phyloP scores from a whole-genome alignment of 2,329 filamentous ascomycete genomes.

The Verticillium albo-atrum region DNA sequence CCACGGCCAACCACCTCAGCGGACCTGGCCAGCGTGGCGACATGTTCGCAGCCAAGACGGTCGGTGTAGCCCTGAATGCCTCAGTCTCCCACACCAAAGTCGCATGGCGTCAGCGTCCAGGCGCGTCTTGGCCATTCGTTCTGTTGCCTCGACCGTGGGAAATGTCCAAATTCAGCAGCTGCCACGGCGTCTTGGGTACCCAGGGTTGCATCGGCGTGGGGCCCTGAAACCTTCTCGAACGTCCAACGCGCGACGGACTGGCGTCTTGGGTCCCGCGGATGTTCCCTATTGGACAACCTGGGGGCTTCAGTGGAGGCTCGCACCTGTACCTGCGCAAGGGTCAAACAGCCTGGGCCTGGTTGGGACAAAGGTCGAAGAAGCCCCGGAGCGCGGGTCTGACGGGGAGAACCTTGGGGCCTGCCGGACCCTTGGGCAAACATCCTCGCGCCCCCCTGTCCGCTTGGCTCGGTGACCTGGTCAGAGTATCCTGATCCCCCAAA shows the following conservation, averaged over 20 bases:
- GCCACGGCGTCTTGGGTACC: not conserved
- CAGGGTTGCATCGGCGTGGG: slow-evolving; percentile 1
- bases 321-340: slow-evolving; percentile 9
- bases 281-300: not conserved
- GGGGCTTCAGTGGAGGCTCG: slow-evolving; percentile 7
- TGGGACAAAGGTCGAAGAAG: slow-evolving; percentile 3
- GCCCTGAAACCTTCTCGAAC: slow-evolving; percentile 16
- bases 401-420: not conserved
- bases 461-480: not conserved
- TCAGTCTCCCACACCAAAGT: not conserved
- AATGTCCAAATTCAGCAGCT: not conserved
- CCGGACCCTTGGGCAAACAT: not conserved
- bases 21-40: not conserved
- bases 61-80: not conserved
- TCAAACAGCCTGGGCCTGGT: slow-evolving; percentile 4
- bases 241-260: not conserved
- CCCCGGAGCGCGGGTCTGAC: not conserved
- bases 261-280: not conserved
- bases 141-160: not conserved
- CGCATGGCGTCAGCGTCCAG: not conserved
- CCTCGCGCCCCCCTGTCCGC: not conserved
- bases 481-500: not conserved
- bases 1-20: not conserved
- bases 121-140: not conserved
- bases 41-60: not conserved